Conservation (phyloP, 1,139 yeast species). For the Petasospora fabianii region DNA sequence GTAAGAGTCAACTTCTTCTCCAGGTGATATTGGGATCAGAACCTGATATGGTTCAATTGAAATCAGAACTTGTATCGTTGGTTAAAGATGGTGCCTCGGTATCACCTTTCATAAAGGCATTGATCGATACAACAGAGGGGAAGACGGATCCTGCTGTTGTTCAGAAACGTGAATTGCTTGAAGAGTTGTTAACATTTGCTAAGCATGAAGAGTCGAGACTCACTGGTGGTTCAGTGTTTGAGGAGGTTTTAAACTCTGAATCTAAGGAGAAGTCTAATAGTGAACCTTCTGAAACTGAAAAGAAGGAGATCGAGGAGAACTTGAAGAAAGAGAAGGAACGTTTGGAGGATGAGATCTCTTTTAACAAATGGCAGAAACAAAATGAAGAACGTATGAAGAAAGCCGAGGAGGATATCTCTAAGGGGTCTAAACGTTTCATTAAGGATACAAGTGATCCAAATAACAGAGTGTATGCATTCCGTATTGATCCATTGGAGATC, state of each 20-base stretch:
- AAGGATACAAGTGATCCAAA: slow-evolving; percentile 31
- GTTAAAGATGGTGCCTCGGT: slow-evolving; percentile 17
- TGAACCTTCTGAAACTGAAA: slow-evolving; percentile 2
- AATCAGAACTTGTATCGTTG: slow-evolving; percentile 12
- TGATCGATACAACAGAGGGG: slow-evolving; percentile 14
- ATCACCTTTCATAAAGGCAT: slow-evolving; percentile 17
- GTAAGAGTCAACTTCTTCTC: slow-evolving; percentile 17
- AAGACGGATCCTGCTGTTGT: slow-evolving; percentile 6
- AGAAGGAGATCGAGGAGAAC: slow-evolving; percentile 19
- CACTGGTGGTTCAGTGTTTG: slow-evolving; percentile 11
- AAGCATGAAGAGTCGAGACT: slow-evolving; percentile 12
- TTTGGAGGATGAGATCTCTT: slow-evolving; percentile 9
- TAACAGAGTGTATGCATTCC: slow-evolving; percentile 28
- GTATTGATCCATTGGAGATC: slow-evolving; percentile 32
- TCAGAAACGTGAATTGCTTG: slow-evolving; percentile 12
- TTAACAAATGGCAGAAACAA: slow-evolving; percentile 12
- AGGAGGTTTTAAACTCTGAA: slow-evolving; percentile 9
- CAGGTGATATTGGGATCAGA: slow-evolving; percentile 14
- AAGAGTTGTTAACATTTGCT: slow-evolving; percentile 14
- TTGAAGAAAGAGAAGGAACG: slow-evolving; percentile 12
- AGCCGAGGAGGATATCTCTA: slow-evolving; percentile 15
- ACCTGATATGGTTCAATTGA: slow-evolving; percentile 10
- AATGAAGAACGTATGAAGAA: slow-evolving; percentile 16
- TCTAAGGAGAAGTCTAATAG: slow-evolving; percentile 1
- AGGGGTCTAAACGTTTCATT: slow-evolving; percentile 23